Evolutionary conservation across 2,329 filamentous ascomycete genomes (phyloP).

Genomic region (Ceratocystis cacaofunesta): DNA sequence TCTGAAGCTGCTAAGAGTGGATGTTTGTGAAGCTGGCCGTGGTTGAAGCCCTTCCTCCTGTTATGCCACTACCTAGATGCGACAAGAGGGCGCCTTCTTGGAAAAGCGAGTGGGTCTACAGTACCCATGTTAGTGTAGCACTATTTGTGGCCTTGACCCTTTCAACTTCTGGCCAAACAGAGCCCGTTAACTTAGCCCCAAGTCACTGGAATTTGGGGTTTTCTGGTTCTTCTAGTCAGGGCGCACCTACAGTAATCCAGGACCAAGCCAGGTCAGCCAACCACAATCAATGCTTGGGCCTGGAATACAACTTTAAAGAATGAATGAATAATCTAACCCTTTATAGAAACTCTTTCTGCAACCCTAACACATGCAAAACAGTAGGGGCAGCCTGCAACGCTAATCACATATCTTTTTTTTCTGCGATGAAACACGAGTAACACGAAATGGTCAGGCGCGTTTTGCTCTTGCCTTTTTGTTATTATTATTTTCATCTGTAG

Average conservation of each 20-base stretch:
- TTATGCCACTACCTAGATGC: conserved; percentile 11
- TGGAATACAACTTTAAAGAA: not conserved
- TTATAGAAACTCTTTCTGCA: not conserved
- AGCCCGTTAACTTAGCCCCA: not conserved
- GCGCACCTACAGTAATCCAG: not conserved
- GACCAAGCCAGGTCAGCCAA: no score
- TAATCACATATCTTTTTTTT: not conserved
- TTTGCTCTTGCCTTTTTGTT: not conserved
- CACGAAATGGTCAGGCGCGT: no score
- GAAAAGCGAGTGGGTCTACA: not conserved
- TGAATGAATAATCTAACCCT: no score
- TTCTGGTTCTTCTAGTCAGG: not conserved
- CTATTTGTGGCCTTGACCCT: not conserved
- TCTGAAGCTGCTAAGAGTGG: conserved; percentile 4
- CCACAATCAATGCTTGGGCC: not conserved
- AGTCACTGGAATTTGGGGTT: not conserved
- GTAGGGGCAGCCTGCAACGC: not conserved
- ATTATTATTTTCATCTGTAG: not conserved
- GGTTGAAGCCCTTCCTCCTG: conserved; percentile 7
- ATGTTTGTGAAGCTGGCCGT: not conserved
- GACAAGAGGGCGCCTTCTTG: not conserved
- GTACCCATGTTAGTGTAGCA: no score
- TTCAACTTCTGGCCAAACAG: not conserved
- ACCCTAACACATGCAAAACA: not conserved
- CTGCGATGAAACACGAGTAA: not conserved